A percentile compares a stretch with the other conserved stretches of the same genome.
phyloP scores from a whole-genome alignment of 768 basidiomycete species.

The Goffeauzyma gilvescens region DNA sequence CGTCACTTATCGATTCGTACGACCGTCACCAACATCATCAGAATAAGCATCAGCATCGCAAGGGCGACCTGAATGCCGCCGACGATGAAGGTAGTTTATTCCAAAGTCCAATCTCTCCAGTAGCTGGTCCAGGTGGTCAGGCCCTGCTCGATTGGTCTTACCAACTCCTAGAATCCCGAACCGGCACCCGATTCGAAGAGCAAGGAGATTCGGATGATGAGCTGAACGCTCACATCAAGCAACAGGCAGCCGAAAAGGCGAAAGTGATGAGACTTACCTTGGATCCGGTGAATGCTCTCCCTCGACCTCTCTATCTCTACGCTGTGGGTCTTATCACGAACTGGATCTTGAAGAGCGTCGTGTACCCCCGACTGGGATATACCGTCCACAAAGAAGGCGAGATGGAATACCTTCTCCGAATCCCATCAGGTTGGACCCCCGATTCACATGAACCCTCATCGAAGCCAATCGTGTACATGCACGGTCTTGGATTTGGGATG shows the following conservation, averaged over 20 bases:
- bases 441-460: constrained; percentile 36
- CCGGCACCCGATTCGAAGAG: too few relatives aligned
- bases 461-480: constrained; percentile 60
- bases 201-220: too few relatives aligned
- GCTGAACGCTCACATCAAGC: too few relatives aligned
- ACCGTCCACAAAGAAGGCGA: constrained; percentile 42
- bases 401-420: constrained; percentile 63
- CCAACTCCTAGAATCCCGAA: too few relatives aligned
- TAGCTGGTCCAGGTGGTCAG: too few relatives aligned
- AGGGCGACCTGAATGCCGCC: too few relatives aligned
- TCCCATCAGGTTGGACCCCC: constrained; percentile 49
- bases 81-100: too few relatives aligned
- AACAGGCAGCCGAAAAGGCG: constrained; percentile 18
- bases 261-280: constrained; percentile 51
- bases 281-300: constrained; percentile 51
- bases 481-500: constrained; percentile 73
- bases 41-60: too few relatives aligned
- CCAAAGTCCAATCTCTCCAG: too few relatives aligned
- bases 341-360: constrained; percentile 21
- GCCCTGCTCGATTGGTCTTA: too few relatives aligned
- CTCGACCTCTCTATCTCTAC: constrained; percentile 45
- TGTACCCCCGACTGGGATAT: constrained; percentile 12
- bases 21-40: too few relatives aligned
- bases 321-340: constrained; percentile 29
- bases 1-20: constrained; percentile 38